Base-by-base conservation (phyloP, 768 basidiomycete genomes). In the Filobasidium wieringae region DNA sequence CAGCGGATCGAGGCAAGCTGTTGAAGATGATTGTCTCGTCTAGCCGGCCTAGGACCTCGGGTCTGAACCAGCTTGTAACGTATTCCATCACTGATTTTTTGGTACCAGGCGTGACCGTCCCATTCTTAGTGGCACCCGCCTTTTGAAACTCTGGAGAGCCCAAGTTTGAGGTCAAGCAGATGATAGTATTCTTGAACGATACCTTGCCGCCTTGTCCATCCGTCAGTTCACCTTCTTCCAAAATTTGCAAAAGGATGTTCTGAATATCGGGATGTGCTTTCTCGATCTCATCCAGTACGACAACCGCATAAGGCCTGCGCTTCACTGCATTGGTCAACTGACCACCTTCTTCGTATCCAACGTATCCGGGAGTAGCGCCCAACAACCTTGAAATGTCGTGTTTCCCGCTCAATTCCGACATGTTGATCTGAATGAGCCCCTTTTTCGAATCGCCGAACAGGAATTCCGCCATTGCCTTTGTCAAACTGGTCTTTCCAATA, bases 341-440 rank as follows among this genome's bases (percentile, higher is more conserved):
- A 8, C 73, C 73, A 8, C 91, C 81, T 78, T 82, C 79, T 66
- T 93, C 89, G 70, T 93, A 83, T 1, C 92, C 93, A 39, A 95
- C 84, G 67, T 91, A 93, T 3, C 92, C 92, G 7, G 92, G 88
- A 0, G 90, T 87, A 1, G 89, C 87, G 55, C 92, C 93, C 52
- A 96, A 88, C 24, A 96, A 77, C 4, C 90, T 80, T 0, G 88
- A 88, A 53, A 96, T 84, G 0, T 88, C 89, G 68, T 96, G 88
- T 54, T 90, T 81, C 63, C 92, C 88, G 17, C 88, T 90, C 74
- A 96, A 93, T 69, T 95, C 88, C n/a, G 87, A 86, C 88, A 93
- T 91, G 64, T 95, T 92, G 68, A 93, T 88, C 59, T 84, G 87
- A 62, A 91, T 88, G 54, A 93, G 67, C 11, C 87, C 90, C 40